Conservation (phyloP, 345 rosid genomes). For the Dovyalis caffra region DNA sequence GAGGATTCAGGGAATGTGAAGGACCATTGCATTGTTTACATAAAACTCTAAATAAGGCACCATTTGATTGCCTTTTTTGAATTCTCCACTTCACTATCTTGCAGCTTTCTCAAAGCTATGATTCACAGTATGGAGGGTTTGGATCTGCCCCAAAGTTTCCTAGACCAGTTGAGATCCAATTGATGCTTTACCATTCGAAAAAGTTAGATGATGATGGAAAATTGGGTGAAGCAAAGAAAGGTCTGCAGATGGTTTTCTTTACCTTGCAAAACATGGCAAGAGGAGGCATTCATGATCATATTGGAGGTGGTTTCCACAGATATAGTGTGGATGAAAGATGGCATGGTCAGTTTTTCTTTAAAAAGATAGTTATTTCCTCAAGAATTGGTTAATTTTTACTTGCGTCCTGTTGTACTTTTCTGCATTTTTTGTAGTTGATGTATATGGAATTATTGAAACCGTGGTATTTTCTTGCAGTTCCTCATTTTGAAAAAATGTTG, state of each 20-base stretch:
- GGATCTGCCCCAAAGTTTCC: conserved; percentile 98
- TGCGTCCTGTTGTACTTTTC: too few relatives aligned
- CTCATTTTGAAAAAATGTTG: conserved; percentile 97
- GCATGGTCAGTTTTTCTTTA: conserved; percentile 68
- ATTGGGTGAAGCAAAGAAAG: conserved; percentile 44
- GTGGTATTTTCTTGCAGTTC: conserved; percentile 57
- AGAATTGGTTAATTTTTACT: neutral
- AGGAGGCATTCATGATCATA: conserved; percentile 94
- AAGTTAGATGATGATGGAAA: conserved; percentile 61
- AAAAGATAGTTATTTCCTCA: neutral
- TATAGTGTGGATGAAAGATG: conserved; percentile 94
- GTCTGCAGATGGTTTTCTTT: conserved; percentile 58
- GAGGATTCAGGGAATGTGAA: neutral
- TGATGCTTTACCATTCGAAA: conserved; percentile 77
- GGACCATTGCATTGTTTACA: neutral
- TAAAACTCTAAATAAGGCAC: neutral
- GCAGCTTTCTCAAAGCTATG: conserved; percentile 78
- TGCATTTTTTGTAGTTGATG: neutral
- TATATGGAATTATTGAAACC: neutral
- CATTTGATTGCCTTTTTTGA: conserved; percentile 7
- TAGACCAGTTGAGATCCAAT: conserved; percentile 88
- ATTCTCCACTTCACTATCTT: conserved; percentile 10
- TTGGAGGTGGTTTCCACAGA: conserved; percentile 97
- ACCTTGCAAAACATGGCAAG: conserved; percentile 86
- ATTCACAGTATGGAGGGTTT: conserved; percentile 75